Evolutionary conservation across 148 eudicot species (phyloP).

Genomic region (Amaranthus hypochondriacus): DNA sequence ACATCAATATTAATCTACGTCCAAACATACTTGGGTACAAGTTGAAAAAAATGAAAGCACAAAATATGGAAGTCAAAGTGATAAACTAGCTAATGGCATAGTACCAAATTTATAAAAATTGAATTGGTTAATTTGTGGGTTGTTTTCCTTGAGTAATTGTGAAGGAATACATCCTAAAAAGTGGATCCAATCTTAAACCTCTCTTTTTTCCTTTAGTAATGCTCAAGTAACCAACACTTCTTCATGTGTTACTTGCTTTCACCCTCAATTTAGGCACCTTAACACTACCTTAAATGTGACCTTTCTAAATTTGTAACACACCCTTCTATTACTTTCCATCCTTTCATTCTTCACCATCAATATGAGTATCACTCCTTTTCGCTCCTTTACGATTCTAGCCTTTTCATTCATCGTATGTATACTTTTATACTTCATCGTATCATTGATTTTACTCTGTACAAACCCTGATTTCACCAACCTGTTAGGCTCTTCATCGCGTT

Average conservation of each 20-base stretch:
- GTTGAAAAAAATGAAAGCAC: too few species aligned
- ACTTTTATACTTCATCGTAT: conserved; percentile 26
- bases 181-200: too few species aligned
- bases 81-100: too few species aligned
- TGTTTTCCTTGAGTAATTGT: too few species aligned
- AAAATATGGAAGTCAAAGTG: too few species aligned
- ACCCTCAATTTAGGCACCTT: conserved; percentile 28
- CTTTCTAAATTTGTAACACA: not conserved
- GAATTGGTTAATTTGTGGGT: too few species aligned
- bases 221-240: conserved; percentile 9
- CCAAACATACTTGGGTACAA: too few species aligned
- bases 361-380: not conserved
- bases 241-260: conserved; percentile 27
- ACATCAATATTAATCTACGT: too few species aligned
- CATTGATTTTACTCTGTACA: conserved; percentile 34
- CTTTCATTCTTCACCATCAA: not conserved
- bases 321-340: not conserved
- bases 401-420: conserved; percentile 26
- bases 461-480: conserved; percentile 13
- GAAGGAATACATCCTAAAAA: too few species aligned
- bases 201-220: not conserved
- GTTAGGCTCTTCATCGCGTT: conserved; percentile 14
- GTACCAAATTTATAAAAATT: too few species aligned
- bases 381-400: conserved; percentile 20
- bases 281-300: conserved; percentile 6